These are phyloP conservation scores for Fraxinus ornus DNA, from an alignment of 305 asterid genomes.

Conservation along the genomic window DNA sequence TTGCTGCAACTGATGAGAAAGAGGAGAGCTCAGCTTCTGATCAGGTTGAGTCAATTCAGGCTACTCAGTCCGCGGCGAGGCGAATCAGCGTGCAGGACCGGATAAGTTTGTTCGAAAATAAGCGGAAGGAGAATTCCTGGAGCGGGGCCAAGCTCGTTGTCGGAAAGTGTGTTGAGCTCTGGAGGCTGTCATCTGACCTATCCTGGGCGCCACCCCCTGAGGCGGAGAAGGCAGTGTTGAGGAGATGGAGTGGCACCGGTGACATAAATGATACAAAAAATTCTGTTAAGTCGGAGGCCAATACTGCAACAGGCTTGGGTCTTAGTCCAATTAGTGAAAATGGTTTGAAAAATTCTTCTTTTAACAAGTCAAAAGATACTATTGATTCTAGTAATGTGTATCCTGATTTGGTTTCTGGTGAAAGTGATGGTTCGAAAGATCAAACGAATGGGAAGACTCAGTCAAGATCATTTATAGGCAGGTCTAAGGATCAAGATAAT, in stretches of 20 bases:
- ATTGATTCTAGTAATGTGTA: slow-evolving; percentile 31
- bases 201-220: slow-evolving; percentile 27
- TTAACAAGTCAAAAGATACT: slow-evolving; percentile 38
- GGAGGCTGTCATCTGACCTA: slow-evolving; percentile 69
- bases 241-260: slow-evolving; percentile 93
- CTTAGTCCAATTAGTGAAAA: slow-evolving; percentile 27
- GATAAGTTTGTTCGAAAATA: slow-evolving; percentile 77
- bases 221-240: slow-evolving; percentile 64
- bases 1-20: slow-evolving; percentile 36
- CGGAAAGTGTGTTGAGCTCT: slow-evolving; percentile 62
- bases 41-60: slow-evolving; percentile 41
- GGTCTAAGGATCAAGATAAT: slow-evolving; percentile 42
- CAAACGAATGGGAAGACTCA: slow-evolving; percentile 38
- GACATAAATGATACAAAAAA: slow-evolving; percentile 49
- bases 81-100: slow-evolving; percentile 94
- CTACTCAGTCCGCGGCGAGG: slow-evolving; percentile 33
- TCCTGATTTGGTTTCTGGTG: slow-evolving; percentile 31
- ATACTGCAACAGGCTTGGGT: slow-evolving; percentile 28
- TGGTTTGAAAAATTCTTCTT: slow-evolving; percentile 36
- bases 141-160: slow-evolving; percentile 52
- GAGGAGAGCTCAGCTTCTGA: slow-evolving; percentile 42
- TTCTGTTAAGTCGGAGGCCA: slow-evolving; percentile 37
- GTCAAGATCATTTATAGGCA: slow-evolving; percentile 39
- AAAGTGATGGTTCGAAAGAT: slow-evolving; percentile 45
- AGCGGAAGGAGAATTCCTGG: slow-evolving; percentile 72